Percentiles rank a stretch among this genome's conserved stretches.
phyloP scores from a whole-genome alignment of 2,329 filamentous ascomycete genomes.

The Fusarium coicis region DNA sequence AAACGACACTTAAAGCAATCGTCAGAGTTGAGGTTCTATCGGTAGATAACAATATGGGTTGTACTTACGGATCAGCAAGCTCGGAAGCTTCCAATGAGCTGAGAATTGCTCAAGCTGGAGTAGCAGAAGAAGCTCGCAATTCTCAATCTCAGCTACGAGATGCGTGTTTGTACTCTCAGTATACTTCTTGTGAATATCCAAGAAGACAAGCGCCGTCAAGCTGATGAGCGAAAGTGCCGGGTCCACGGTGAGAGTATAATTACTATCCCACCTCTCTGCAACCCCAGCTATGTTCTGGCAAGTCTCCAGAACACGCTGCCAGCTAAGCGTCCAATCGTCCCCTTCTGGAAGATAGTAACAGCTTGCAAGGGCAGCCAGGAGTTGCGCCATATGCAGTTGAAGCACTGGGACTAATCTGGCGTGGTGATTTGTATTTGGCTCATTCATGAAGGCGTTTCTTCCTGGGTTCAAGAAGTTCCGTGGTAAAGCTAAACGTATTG shows the following conservation, averaged over 20 bases:
- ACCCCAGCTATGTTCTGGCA: background rate
- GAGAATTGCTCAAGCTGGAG: background rate
- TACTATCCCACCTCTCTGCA: background rate
- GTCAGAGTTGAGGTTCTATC: background rate
- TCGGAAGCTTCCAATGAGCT: background rate
- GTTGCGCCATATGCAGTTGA: background rate
- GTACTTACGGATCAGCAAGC: background rate
- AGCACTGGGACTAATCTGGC: background rate
- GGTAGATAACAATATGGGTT: background rate
- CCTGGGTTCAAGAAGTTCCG: background rate
- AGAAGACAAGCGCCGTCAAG: background rate
- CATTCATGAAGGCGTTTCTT: background rate
- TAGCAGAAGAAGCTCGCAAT: background rate
- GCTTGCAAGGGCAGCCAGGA: background rate
- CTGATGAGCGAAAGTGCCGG: background rate
- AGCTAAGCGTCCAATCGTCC: background rate
- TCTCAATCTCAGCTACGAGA: background rate
- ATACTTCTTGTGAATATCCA: background rate
- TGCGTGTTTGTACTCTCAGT: rapidly evolving
- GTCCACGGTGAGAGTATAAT: background rate
- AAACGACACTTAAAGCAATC: background rate
- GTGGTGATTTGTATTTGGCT: background rate
- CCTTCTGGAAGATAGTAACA: background rate
- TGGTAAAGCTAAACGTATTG: background rate
- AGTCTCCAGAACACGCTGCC: background rate